These are phyloP conservation scores for Xanthoparmelia taractica DNA, from an alignment of 495 filamentous ascomycete species.

Conservation along the genomic window DNA sequence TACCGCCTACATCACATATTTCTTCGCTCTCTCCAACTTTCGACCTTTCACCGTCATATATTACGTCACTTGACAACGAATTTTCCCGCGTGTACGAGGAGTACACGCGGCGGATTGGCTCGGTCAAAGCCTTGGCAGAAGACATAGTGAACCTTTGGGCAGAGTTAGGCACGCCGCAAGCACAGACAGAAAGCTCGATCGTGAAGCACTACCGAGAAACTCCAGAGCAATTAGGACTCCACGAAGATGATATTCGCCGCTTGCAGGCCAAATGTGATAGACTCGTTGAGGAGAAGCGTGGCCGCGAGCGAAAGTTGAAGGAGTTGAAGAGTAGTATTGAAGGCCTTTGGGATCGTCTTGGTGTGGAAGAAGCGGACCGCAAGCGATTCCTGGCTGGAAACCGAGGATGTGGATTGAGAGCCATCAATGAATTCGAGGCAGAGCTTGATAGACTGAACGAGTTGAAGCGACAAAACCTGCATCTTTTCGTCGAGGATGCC, in stretches of 20 bases:
- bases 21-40: constrained; percentile 71
- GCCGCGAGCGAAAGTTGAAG: constrained; percentile 70
- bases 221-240: constrained; percentile 87
- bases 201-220: constrained; percentile 81
- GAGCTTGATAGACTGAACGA: constrained; percentile 81
- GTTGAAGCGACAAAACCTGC: constrained; percentile 87
- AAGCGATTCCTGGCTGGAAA: constrained; percentile 69
- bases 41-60: constrained; percentile 82
- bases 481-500: constrained; percentile 91
- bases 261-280: constrained; percentile 70
- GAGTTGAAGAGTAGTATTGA: constrained; percentile 69
- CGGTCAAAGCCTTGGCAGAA: constrained; percentile 66
- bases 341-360: constrained; percentile 80
- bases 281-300: constrained; percentile 86
- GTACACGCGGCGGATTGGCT: constrained; percentile 69
- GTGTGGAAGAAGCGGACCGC: constrained; percentile 69
- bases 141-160: constrained; percentile 92
- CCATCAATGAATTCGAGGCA: constrained; percentile 90
- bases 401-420: constrained; percentile 72
- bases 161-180: constrained; percentile 85
- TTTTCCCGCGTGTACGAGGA: constrained; percentile 93
- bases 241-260: constrained; percentile 70
- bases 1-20: constrained; percentile 73
- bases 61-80: constrained; percentile 77
- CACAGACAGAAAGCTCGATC: constrained; percentile 79